Percentiles rank a stretch among this genome's conserved stretches.
Evolutionary conservation across 2,329 filamentous ascomycete species (phyloP).

Genomic region (Curvularia sp.): DNA sequence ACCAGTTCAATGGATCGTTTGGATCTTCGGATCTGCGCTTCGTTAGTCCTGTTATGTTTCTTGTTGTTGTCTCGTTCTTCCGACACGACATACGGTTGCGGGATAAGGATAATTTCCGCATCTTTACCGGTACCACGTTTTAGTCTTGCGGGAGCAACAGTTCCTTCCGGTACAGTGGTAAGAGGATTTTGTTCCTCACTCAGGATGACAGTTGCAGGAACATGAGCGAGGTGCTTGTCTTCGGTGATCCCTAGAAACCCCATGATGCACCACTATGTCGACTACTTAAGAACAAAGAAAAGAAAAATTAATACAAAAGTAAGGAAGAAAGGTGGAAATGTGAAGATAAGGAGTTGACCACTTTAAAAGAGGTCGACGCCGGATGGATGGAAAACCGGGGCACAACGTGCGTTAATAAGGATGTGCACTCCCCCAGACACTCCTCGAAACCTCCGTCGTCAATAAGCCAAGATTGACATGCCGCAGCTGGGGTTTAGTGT

Average conservation of each 20-base stretch:
- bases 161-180: slow-evolving; percentile 4
- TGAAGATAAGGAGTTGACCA: background rate
- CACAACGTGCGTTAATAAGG: slow-evolving; percentile 18
- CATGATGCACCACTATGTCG: slow-evolving; percentile 28
- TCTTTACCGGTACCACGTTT: slow-evolving; percentile 46
- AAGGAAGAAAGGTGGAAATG: background rate
- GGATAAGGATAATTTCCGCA: slow-evolving; percentile 44
- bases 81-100: slow-evolving; percentile 39
- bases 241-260: slow-evolving; percentile 46
- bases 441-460: slow-evolving; percentile 1
- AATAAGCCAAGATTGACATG: slow-evolving; percentile 11
- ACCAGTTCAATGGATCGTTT: slow-evolving; percentile 50
- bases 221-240: slow-evolving; percentile 44
- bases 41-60: slow-evolving; percentile 51
- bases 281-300: background rate
- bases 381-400: background rate
- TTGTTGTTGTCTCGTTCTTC: slow-evolving; percentile 34
- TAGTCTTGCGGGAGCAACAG: slow-evolving; percentile 30
- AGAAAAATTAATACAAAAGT: background rate
- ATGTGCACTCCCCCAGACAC: slow-evolving; percentile 11
- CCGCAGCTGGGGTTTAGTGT: slow-evolving; percentile 12
- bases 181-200: slow-evolving; percentile 33
- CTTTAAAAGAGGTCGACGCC: background rate
- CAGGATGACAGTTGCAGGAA: slow-evolving; percentile 46
- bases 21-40: slow-evolving; percentile 40